Percentiles rank a stretch among this genome's conserved stretches.
Evolutionary conservation across 1,139 yeast genomes (phyloP).

Genomic region (Geotrichum bryndzae): DNA sequence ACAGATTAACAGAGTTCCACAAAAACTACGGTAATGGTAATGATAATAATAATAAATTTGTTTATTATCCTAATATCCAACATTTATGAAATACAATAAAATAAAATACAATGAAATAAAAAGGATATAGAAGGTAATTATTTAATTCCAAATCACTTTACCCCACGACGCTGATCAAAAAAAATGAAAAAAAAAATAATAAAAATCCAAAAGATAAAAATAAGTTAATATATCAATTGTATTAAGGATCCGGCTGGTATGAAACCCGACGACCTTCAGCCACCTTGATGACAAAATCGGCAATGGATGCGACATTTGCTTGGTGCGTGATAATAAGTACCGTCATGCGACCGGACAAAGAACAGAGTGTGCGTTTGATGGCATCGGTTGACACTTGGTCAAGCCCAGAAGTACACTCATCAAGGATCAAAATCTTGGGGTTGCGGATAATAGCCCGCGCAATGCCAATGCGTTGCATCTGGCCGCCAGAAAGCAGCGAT

Average conservation of each 20-base stretch:
- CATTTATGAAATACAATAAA: too few relatives aligned
- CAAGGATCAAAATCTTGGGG: conserved; percentile 57
- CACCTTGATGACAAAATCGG: conserved; percentile 30
- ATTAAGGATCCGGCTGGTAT: not conserved
- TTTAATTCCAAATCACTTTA: too few relatives aligned
- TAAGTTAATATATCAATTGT: not conserved
- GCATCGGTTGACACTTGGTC: conserved; percentile 52
- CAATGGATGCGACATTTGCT: conserved; percentile 56
- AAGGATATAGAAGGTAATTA: too few relatives aligned
- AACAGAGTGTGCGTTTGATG: conserved; percentile 35
- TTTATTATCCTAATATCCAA: too few relatives aligned
- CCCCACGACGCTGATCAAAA: too few relatives aligned
- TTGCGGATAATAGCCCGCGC: conserved; percentile 66
- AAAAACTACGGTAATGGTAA: not conserved
- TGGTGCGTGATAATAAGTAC: conserved; percentile 87
- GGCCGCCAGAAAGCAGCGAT: conserved; percentile 65
- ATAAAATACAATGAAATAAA: too few relatives aligned
- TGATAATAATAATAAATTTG: too few relatives aligned
- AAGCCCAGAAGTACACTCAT: conserved; percentile 71
- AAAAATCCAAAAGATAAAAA: not conserved
- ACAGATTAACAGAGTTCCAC: not conserved
- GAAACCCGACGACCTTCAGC: conserved; percentile 9
- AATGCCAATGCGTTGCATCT: conserved; percentile 78
- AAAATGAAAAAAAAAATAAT: not conserved
- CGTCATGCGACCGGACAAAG: conserved; percentile 55